A percentile compares a stretch with the other conserved stretches of the same genome.
These are phyloP conservation scores for Cochlearia excelsa DNA, from an alignment of 345 rosid species.

Conservation along the genomic window DNA sequence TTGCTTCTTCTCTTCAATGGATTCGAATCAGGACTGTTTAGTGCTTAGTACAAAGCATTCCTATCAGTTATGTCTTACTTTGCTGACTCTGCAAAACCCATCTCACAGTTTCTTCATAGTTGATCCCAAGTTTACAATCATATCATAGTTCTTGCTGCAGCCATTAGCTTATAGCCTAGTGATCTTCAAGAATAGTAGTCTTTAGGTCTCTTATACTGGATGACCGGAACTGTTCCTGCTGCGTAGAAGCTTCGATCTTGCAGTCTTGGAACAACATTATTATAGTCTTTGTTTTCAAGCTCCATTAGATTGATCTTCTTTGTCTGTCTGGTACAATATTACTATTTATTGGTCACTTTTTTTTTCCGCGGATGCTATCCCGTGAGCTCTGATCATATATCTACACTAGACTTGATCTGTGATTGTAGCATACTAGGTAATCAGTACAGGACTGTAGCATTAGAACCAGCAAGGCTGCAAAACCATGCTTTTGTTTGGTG, in stretches of 20 bases:
- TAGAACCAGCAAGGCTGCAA: too few relatives aligned
- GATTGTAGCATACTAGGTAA: conserved; percentile 15
- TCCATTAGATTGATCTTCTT: conserved; percentile 8
- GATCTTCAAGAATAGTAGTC: conserved; percentile 7
- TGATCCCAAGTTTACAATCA: conserved; percentile 11
- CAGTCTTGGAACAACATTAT: background rate
- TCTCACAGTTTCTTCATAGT: conserved; percentile 17
- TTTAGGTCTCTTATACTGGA: conserved; percentile 15
- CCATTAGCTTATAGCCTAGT: conserved; percentile 7
- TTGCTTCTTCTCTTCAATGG: conserved; percentile 23
- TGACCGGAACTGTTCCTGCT: background rate
- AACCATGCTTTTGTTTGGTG: too few relatives aligned
- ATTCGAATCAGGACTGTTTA: conserved; percentile 31
- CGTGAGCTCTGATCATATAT: background rate
- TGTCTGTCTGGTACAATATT: too few relatives aligned
- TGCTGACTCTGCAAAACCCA: conserved; percentile 7
- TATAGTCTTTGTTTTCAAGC: background rate
- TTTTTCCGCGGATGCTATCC: background rate
- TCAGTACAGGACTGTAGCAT: background rate
- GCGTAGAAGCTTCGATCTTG: conserved; percentile 13
- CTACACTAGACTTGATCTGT: background rate
- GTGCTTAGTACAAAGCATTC: conserved; percentile 32
- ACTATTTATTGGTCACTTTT: too few relatives aligned
- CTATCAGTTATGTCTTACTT: conserved; percentile 14
- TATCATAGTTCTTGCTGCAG: conserved; percentile 9